Conservation (phyloP, 495 filamentous ascomycete species). For the Pseudomonodictys pantanalensis region DNA sequence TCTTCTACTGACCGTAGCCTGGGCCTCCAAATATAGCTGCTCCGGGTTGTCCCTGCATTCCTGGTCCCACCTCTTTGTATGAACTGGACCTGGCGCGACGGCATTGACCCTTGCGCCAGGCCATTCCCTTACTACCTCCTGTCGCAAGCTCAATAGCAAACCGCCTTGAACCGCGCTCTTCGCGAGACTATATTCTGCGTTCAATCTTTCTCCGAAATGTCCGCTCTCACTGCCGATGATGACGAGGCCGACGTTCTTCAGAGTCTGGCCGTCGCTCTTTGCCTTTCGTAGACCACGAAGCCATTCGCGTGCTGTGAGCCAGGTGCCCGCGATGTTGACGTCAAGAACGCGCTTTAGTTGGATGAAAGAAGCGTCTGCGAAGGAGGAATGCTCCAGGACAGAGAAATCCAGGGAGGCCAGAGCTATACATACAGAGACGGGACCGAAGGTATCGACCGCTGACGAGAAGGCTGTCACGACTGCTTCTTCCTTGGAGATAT, state of each 20-base stretch:
- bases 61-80: constrained; percentile 41
- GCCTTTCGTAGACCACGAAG: constrained; percentile 29
- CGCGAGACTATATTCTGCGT: constrained; percentile 43
- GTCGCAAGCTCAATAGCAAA: constrained; percentile 42
- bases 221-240: constrained; percentile 47
- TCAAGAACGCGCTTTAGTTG: constrained; percentile 41
- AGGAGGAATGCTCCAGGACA: constrained; percentile 38
- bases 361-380: constrained; percentile 41
- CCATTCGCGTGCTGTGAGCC: constrained; percentile 43
- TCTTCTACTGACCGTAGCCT: constrained; percentile 42
- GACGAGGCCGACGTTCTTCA: constrained; percentile 42
- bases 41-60: constrained; percentile 41
- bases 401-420: constrained; percentile 45
- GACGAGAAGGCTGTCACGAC: constrained; percentile 36
- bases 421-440: constrained; percentile 43
- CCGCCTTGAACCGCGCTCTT: constrained; percentile 47
- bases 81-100: constrained; percentile 45
- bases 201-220: constrained; percentile 44
- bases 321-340: constrained; percentile 47
- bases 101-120: constrained; percentile 44
- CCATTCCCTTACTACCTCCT: constrained; percentile 40
- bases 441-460: constrained; percentile 36
- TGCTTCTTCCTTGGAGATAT: constrained; percentile 38
- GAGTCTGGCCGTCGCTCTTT: constrained; percentile 11
- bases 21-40: constrained; percentile 41